phyloP scores from a whole-genome alignment of 306 rosid species.

The Dalbergia cochinchinensis region DNA sequence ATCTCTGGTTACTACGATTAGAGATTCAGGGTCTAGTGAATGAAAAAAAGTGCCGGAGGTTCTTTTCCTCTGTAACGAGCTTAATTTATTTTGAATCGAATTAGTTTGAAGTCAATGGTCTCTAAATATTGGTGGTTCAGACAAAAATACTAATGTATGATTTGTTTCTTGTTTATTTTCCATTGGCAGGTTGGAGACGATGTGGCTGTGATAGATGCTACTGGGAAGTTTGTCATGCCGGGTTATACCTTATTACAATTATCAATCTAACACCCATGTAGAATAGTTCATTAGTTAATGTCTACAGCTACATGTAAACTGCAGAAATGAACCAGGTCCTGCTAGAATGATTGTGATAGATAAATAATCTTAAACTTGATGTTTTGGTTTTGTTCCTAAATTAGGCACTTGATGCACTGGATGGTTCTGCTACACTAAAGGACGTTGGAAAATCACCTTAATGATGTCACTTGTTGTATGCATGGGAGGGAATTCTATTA shows the following conservation, averaged over 20 bases:
- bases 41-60: too few species aligned
- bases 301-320: neutral
- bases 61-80: too few species aligned
- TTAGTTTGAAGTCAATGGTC: neutral
- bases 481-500: neutral
- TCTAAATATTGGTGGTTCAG: neutral
- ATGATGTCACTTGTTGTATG: constrained; percentile 28
- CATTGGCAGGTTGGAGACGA: constrained; percentile 78
- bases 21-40: too few species aligned
- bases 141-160: neutral
- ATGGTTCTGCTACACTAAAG: constrained; percentile 23
- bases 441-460: constrained; percentile 16
- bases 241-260: constrained; percentile 56
- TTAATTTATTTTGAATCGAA: neutral
- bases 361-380: too few species aligned
- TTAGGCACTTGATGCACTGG: constrained; percentile 10
- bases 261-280: constrained; percentile 20
- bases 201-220: constrained; percentile 84
- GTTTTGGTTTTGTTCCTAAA: neutral
- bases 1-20: too few species aligned
- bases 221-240: constrained; percentile 96
- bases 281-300: neutral
- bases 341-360: constrained; percentile 2
- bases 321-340: constrained; percentile 16
- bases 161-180: constrained; percentile 27